Evolutionary conservation across 768 basidiomycete genomes (phyloP).

Genomic region (Coprinellus aureogranulatus): DNA sequence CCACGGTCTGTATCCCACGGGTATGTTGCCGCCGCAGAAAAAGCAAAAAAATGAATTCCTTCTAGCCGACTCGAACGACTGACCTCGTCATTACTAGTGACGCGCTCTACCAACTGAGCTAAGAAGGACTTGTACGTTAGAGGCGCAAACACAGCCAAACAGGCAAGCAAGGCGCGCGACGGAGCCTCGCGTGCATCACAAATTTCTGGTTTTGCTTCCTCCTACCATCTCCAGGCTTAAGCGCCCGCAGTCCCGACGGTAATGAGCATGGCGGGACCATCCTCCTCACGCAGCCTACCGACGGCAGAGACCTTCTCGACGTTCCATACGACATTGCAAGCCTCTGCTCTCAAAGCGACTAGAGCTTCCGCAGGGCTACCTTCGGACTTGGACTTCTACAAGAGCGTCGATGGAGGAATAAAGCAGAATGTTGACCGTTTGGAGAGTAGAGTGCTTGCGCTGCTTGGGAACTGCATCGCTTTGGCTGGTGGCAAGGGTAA

Average conservation of each 20-base stretch:
- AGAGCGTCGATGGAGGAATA: conserved; percentile 74
- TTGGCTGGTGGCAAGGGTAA: conserved; percentile 37
- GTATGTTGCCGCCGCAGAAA: no score
- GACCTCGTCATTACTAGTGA: conserved; percentile 48
- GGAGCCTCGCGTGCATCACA: no score
- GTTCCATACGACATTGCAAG: conserved; percentile 59
- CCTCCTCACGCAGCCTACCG: not conserved
- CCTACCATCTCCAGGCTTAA: no score
- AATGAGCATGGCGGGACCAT: not conserved
- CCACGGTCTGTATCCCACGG: no score
- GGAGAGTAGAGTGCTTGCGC: conserved; percentile 59
- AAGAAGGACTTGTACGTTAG: conserved; percentile 36
- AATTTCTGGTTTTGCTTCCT: no score
- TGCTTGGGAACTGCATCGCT: conserved; percentile 56
- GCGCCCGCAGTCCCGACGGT: no score
- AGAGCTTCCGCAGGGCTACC: conserved; percentile 62
- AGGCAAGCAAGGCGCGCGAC: not conserved
- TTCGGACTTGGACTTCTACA: conserved; percentile 82
- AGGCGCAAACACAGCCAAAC: not conserved
- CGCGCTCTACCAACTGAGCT: conserved; percentile 59
- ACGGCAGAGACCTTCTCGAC: conserved; percentile 3
- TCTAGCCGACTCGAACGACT: conserved; percentile 37
- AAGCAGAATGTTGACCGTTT: conserved; percentile 69
- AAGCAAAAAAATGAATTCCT: conserved; percentile 24
- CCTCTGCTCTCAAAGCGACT: conserved; percentile 60